Base-by-base conservation (phyloP, 1,284 basidiomycete genomes). In the Papiliotrema nemorosa region DNA sequence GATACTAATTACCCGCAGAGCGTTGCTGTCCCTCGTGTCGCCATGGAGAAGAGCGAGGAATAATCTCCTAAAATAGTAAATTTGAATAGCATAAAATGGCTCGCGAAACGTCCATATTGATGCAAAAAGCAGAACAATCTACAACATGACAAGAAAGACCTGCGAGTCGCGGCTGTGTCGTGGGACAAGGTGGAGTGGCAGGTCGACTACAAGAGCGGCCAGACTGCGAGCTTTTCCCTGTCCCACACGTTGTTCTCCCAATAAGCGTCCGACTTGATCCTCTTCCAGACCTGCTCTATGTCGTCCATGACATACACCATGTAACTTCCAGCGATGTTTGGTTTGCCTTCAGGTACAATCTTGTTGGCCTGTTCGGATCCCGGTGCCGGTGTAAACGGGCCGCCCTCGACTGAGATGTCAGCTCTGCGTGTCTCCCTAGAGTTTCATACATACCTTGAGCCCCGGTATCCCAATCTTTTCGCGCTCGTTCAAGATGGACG, bases 401-500 rank as follows among this genome's bases (percentile, higher is more conserved):
- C 20, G 10, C 54, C 54, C n/a, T 53, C 49, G 27, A 39, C 53
- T 55, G 29, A 24, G 13, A 27, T 27, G 13, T 49, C 39, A 38
- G 34, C 22, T 24, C 24, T 6, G n/a, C n/a, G n/a, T n/a, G n/a
- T n/a, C n/a, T n/a, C n/a, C n/a, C n/a, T n/a, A n/a, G n/a, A n/a
- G n/a, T n/a, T n/a, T n/a, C 20, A 3, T 20, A 62, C 64, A 52
- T 36, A 68, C 64, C 38, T 37, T 58, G 53, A 24, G 55, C 44
- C n/a, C 62, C 62, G 14, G 57, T 34, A 24, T 55, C 56, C 41
- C 54, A 52, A 37, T 67, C 65, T 38, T 55, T 43, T 16, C 52
- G 39, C 7, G 51, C 55, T 25, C 59, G 36, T 26, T 52, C 61
- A 29, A 69, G 57, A 51, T 72, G 71, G 16, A 57, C 59, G 0